Base-by-base conservation (phyloP, 768 basidiomycete genomes). In the Russula foetens region DNA sequence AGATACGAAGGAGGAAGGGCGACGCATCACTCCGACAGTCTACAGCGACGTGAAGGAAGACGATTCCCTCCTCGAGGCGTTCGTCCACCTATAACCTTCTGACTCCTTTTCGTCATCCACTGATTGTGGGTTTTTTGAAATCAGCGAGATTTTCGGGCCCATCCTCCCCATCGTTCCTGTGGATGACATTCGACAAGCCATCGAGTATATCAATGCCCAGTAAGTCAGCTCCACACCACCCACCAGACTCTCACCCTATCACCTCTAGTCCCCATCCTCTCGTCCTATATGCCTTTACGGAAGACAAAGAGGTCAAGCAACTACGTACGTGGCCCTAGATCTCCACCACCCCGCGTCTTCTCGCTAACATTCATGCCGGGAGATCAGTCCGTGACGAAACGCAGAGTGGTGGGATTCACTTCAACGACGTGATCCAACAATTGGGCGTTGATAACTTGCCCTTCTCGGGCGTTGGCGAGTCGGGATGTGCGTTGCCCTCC, bases 121-220 rank as follows among this genome's bases (percentile, higher is more conserved):
- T 54, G 24, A 50, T 47, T 12, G 7, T 48, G 41, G 45, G 21
- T 52, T 6, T 52, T 6, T 12, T n/a, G 49, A 23, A 52, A 31
- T 9, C 63, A 88, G 87, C 62, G 89, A 90, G 69, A 69, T 89
- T 3, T 91, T 91, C 64, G 89, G 86, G 0, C 88, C 89, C 0
- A 69, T 90, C 24, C 67, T 90, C 7, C 82, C 88, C 0, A 75
- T 91, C 47, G 66, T 89, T 14, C 73, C 81, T 0, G 78, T 90
- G 0, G 79, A 83, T 33, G 73, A 70, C 54, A 55, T 86, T 7
- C 76, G 82, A 3, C 80, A 81, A 21, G 86, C 83, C 0, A 73
- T 87, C 39, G 74, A 75, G 1, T 82, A 82, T 65, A 70, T 88
- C 45, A 80, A 79, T 48, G 69, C 72, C 3, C 75, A 77, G 86